These are phyloP conservation scores for Craspedostauros australis DNA, from an alignment of 108 stramenopile species.

Conservation along the genomic window DNA sequence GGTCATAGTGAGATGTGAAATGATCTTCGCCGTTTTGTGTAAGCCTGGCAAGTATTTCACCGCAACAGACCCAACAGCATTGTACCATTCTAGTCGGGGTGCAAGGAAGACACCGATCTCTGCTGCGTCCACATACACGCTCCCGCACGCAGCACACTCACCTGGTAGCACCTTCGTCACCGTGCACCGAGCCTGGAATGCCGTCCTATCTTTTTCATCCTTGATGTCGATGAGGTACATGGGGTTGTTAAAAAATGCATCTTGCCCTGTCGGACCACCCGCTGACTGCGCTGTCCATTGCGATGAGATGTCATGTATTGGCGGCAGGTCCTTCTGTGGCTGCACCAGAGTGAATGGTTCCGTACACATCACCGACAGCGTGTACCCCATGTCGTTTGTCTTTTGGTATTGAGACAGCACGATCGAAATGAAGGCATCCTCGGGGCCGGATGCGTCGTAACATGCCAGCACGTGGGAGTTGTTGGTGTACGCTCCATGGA, in stretches of 20 bases:
- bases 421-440: conserved; percentile 55
- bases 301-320: conserved; percentile 3
- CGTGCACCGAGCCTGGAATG: conserved; percentile 47
- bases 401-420: conserved; percentile 73
- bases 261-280: conserved; percentile 45
- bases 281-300: conserved; percentile 33
- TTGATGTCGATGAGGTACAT: conserved; percentile 37
- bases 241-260: conserved; percentile 46
- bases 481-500: conserved; percentile 66
- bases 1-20: too few species aligned
- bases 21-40: too few species aligned
- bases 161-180: conserved; percentile 36
- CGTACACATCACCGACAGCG: conserved; percentile 66
- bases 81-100: too few species aligned
- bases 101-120: too few species aligned
- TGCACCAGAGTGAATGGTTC: conserved; percentile 43
- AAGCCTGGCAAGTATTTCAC: too few species aligned
- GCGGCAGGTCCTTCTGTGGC: conserved; percentile 33
- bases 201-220: conserved; percentile 14
- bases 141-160: too few species aligned
- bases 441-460: conserved; percentile 41
- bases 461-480: conserved; percentile 72
- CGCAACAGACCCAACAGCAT: too few species aligned
- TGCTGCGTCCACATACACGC: too few species aligned
- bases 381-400: conserved; percentile 54